These are phyloP conservation scores for Termitomyces sp. DNA, from an alignment of 768 basidiomycete species.

Conservation along the genomic window DNA sequence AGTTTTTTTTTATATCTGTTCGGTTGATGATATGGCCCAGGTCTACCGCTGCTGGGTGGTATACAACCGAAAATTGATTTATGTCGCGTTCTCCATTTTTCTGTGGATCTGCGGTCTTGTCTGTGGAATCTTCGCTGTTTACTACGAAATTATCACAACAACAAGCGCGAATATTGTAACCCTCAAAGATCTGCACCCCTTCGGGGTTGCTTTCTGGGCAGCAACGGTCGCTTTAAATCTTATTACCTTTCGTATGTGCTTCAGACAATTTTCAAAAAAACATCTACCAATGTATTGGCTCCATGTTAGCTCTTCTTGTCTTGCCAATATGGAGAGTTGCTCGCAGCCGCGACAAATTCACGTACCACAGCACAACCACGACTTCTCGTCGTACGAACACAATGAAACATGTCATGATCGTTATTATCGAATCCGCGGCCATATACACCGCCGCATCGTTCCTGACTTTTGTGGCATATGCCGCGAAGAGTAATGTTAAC, in stretches of 20 bases:
- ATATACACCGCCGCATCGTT: slow-evolving; percentile 3
- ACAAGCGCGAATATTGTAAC: too few relatives aligned
- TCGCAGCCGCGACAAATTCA: too few relatives aligned
- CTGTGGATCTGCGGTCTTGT: slow-evolving; percentile 8
- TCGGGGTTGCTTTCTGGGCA: slow-evolving; percentile 14
- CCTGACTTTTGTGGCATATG: slow-evolving; percentile 1
- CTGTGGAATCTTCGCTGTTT: slow-evolving; percentile 4
- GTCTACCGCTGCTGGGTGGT: too few relatives aligned
- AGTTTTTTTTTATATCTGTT: too few relatives aligned
- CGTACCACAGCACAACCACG: neutral
- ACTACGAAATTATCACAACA: slow-evolving; percentile 7
- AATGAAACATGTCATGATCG: too few relatives aligned
- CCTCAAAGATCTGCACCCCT: slow-evolving; percentile 5
- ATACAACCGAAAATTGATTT: too few relatives aligned
- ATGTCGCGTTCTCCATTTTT: too few relatives aligned
- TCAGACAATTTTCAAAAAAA: too few relatives aligned
- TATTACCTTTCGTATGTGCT: slow-evolving; percentile 12
- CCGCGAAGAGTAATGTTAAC: neutral
- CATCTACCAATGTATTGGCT: neutral
- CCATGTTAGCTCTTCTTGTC: neutral
- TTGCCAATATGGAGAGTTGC: slow-evolving; percentile 2
- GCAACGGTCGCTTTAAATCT: too few relatives aligned
- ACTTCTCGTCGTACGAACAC: neutral
- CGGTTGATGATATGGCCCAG: neutral
- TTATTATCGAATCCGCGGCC: slow-evolving; percentile 3